A percentile compares a stretch with the other conserved stretches of the same genome.
Evolutionary conservation across 2,329 filamentous ascomycete genomes (phyloP).

Genomic region (Massarina eburnea): DNA sequence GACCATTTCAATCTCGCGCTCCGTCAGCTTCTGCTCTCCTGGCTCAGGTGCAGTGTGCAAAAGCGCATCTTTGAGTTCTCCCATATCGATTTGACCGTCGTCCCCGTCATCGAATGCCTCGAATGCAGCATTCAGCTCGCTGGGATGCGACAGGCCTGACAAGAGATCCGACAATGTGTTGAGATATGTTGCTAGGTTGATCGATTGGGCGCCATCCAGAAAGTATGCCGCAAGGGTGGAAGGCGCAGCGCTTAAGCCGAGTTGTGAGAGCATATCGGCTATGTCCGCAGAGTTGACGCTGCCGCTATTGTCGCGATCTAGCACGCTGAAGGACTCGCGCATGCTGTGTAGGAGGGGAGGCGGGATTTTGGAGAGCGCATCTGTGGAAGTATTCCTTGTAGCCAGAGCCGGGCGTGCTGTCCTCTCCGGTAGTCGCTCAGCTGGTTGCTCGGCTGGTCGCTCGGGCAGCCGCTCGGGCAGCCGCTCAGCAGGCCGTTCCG

Average conservation of each 20-base stretch:
- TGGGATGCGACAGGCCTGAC: conserved; percentile 71
- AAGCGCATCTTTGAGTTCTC: conserved; percentile 79
- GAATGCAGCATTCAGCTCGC: conserved; percentile 85
- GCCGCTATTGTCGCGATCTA: conserved; percentile 87
- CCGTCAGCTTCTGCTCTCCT: conserved; percentile 36
- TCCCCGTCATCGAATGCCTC: conserved; percentile 96
- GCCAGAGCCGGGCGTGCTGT: conserved; percentile 27
- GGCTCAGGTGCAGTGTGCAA: conserved; percentile 76
- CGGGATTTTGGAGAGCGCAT: conserved; percentile 68
- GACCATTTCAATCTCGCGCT: conserved; percentile 78
- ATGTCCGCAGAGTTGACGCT: conserved; percentile 80
- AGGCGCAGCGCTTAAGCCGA: conserved; percentile 74
- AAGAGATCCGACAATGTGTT: conserved; percentile 77
- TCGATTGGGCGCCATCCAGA: conserved; percentile 68
- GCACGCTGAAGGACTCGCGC: conserved; percentile 88
- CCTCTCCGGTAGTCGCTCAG: conserved; percentile 8
- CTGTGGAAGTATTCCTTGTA: conserved; percentile 26
- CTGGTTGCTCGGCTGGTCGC: conserved; percentile 54
- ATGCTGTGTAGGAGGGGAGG: conserved; percentile 82
- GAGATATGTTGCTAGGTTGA: conserved; percentile 83
- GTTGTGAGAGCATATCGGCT: conserved; percentile 80
- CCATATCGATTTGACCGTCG: conserved; percentile 85
- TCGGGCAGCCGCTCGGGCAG: conserved; percentile 23
- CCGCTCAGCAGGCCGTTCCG: conserved; percentile 30
- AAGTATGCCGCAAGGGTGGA: conserved; percentile 81